Base-by-base conservation (phyloP, 2,329 filamentous ascomycete species). In the Botrytis paeoniae region DNA sequence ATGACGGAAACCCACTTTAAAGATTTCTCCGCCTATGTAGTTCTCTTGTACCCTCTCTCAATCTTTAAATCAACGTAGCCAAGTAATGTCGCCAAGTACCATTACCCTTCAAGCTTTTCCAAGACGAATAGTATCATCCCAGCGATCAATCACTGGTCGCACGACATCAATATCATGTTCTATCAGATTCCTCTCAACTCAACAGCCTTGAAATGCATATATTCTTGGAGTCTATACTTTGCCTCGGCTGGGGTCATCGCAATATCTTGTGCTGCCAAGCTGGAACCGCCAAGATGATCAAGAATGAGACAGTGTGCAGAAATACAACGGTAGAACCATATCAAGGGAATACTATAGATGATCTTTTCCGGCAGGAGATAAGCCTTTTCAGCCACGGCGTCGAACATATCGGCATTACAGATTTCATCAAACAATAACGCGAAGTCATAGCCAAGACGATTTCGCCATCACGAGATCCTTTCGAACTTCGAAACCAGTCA, bases 341-440 rank as follows among this genome's bases (percentile, higher is more conserved):
- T 20, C 12, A 14, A 66, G 37, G 29, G 37, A 37, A 16, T 6
- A 35, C 10, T 65, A 25, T 18, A 39, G 32, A 20, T 35, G 62
- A 39, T 51, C 51, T 69, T 59, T 68, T 72, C 37, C 20, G 62
- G 51, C 51, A 72, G 70, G 51, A 72, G 70, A 72, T 41, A 72
- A 68, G 51, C 70, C 39, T 39, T 59, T 68, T 72, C 37, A 18
- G 20, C 29, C 51, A 72, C 37, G 32, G 22, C 62, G 39, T 45
- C 25, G 37, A 72, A 32, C 7, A 59, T 5, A 60, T 22, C 48
- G 37, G 51, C 39, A 72, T 51, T 48, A 18, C 18, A 25, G 9
- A 59, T 32, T 41, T 57, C n/a, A 25, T 1, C 35, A 57, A 29
- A 41, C 25, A 68, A 41, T 32, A 35, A 54, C 10, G 22, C 20